These are phyloP conservation scores for Apophysomyces elegans DNA, from an alignment of 371 early-diverging fungal species.

Conservation along the genomic window DNA sequence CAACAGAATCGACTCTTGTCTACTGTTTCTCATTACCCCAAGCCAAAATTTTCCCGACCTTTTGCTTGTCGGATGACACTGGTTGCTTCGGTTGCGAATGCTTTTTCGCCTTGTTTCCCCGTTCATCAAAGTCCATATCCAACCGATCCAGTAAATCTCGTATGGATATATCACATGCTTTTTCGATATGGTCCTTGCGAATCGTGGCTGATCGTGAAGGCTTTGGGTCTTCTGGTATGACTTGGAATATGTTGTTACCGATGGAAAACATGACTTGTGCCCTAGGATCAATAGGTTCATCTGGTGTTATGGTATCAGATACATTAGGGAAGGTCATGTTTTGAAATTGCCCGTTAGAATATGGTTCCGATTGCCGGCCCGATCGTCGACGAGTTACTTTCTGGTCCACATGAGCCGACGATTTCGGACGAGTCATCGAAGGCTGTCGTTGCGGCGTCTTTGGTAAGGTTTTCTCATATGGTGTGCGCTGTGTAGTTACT, in stretches of 20 bases:
- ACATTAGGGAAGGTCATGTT: background rate
- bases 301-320: slow-evolving; percentile 6
- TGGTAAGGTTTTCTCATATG: background rate
- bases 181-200: slow-evolving; percentile 17
- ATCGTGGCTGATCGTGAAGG: slow-evolving; percentile 12
- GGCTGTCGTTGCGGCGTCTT: background rate
- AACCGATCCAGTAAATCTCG: slow-evolving; percentile 28
- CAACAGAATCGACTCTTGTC: background rate
- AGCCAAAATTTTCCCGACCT: background rate
- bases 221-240: slow-evolving; percentile 40
- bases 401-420: background rate
- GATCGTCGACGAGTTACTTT: background rate
- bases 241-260: slow-evolving; percentile 58
- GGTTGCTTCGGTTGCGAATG: background rate
- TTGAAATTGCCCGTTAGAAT: background rate
- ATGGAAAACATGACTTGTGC: slow-evolving; percentile 58
- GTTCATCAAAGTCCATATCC: slow-evolving; percentile 22
- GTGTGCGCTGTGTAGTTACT: background rate
- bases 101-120: background rate
- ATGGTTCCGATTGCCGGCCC: background rate
- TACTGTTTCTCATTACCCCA: slow-evolving; percentile 12
- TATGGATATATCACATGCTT: slow-evolving; percentile 22
- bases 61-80: slow-evolving; percentile 3
- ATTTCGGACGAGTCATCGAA: background rate
- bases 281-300: slow-evolving; percentile 44